Evolutionary conservation across 176 grass and related monocot species (phyloP).

Genomic region (Oryza officinalis): DNA sequence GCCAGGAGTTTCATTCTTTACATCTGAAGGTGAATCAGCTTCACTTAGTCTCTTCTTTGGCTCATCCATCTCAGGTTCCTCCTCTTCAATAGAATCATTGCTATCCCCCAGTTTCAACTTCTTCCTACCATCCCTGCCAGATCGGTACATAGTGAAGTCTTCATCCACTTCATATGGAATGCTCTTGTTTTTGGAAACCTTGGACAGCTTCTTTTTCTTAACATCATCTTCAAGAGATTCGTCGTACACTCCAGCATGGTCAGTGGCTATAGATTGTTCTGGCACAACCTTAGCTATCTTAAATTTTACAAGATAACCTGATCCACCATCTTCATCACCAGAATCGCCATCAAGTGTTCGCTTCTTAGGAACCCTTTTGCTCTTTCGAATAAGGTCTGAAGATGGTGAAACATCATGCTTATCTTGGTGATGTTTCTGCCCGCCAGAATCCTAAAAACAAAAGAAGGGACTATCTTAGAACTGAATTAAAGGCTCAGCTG

Average conservation of each 20-base stretch:
- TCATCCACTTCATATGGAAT: constrained; percentile 72
- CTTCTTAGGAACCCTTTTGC: constrained; percentile 74
- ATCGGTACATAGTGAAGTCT: constrained; percentile 58
- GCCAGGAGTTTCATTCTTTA: constrained; percentile 51
- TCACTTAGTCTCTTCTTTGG: constrained; percentile 40
- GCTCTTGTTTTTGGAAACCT: constrained; percentile 49
- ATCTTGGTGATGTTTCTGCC: constrained; percentile 25
- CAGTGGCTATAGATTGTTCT: constrained; percentile 42
- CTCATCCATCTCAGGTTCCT: constrained; percentile 68
- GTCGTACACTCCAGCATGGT: constrained; percentile 45
- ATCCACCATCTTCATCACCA: constrained; percentile 64
- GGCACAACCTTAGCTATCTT: constrained; percentile 48
- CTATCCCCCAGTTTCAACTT: constrained; percentile 48
- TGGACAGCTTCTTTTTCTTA: constrained; percentile 71
- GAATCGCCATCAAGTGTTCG: constrained; percentile 51
- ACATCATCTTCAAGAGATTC: constrained; percentile 48
- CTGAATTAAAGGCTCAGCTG: constrained; percentile 11
- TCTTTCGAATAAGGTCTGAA: constrained; percentile 66
- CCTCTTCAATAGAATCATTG: constrained; percentile 67
- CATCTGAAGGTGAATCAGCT: constrained; percentile 41
- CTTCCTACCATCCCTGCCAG: constrained; percentile 56
- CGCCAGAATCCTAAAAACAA: constrained; percentile 45
- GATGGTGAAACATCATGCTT: constrained; percentile 48
- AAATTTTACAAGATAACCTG: constrained; percentile 70
- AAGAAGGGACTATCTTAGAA: neutral